Evolutionary conservation across 257 asterid species (phyloP), one percentile per base, ranked within the genome.

Genomic region (Nicotiana tabacum): DNA sequence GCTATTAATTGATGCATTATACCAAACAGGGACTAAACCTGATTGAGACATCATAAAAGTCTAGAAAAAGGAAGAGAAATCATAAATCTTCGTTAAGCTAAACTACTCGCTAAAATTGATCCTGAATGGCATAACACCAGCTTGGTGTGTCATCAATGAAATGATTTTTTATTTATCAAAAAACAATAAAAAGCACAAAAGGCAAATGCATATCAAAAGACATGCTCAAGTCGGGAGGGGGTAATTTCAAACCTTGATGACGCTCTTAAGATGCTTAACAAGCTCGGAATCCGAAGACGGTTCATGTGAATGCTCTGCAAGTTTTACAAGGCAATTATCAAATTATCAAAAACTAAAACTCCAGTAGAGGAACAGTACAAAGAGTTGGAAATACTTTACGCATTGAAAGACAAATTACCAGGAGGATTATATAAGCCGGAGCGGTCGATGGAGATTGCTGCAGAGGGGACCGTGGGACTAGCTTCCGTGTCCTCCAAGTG

Each of bases 361-460:
- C 18, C n/a, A 72, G 37, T 21, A 72, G 29, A 58, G 24, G 3
- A n/a, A 58, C 30, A 58, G 39, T n/a, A 72, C 6, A 72, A 72
- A 24, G 79, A 72, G 61, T 72, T 46, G 61, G 33, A 46, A 72
- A 72, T 46, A 46, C 21, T 37, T 11, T 9, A n/a, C 62, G 27
- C 16, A 7, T 78, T 37, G 48, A 48, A 10, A 37, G 24, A n/a
- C 5, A 24, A 55, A 29, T 43, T 83, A 95, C 98, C 95, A 4
- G 95, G 83, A 68, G 95, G 94, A 64, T 92, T 86, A 83, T 89
- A 89, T 81, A 93, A 85, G 82, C 92, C 88, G 48, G 99, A 92
- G 77, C 99, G 98, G 82, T 95, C 99, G 83, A 95, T 30, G 86
- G 99, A 91, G 84, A 95, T 88, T 55, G 91, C 82, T 86, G 97